A percentile compares a stretch with the other conserved stretches of the same genome.
Evolutionary conservation across 2,329 filamentous ascomycete genomes (phyloP).

Genomic region (Fusarium brachygibbosum): DNA sequence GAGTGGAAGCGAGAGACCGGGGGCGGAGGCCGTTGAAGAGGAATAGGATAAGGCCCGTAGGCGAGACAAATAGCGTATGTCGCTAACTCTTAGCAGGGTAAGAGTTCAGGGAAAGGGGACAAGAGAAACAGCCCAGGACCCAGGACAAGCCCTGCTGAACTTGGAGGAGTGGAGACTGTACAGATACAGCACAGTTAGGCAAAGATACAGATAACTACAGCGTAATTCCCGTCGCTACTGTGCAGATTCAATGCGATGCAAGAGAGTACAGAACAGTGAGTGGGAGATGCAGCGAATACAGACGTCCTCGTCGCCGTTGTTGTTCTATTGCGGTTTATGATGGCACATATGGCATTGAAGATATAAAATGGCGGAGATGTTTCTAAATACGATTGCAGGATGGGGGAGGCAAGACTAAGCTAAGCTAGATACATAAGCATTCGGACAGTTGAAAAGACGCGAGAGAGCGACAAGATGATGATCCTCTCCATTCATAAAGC

Average conservation of each 20-base stretch:
- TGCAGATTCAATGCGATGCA: constrained; percentile 21
- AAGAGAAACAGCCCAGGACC: constrained; percentile 13
- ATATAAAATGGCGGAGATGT: constrained; percentile 14
- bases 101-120: constrained; percentile 10
- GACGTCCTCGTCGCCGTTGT: constrained; percentile 4
- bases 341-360: background rate
- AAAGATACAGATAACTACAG: constrained; percentile 4
- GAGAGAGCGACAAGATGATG: constrained; percentile 26
- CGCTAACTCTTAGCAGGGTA: constrained; percentile 34
- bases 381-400: constrained; percentile 14
- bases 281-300: background rate
- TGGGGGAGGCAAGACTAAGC: constrained; percentile 10
- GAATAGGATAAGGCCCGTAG: constrained; percentile 23
- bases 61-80: constrained; percentile 35
- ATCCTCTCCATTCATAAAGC: constrained; percentile 14
- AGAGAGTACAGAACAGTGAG: constrained; percentile 29
- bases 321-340: background rate
- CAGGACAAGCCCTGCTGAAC: constrained; percentile 20
- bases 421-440: background rate
- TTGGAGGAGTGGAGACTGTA: constrained; percentile 21
- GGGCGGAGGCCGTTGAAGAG: constrained; percentile 49
- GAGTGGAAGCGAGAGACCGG: constrained; percentile 38
- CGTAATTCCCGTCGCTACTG: constrained; percentile 24
- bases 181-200: background rate
- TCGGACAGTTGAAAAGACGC: constrained; percentile 22